Evolutionary conservation across 2,329 filamentous ascomycete genomes (phyloP).

Genomic region (Dactylellina cionopaga): DNA sequence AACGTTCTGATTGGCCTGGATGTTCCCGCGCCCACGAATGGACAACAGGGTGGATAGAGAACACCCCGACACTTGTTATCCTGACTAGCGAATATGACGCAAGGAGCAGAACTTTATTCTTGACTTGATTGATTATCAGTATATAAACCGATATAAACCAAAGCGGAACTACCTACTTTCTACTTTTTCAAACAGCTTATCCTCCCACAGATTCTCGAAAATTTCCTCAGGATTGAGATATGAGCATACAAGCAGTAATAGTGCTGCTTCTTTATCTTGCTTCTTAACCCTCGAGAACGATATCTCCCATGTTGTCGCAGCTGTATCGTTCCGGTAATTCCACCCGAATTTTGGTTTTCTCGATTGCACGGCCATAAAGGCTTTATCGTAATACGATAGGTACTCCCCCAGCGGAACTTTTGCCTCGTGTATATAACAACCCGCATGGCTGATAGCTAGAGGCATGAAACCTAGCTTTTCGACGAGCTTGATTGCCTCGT

Average conservation of each 20-base stretch:
- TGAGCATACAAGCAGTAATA: no score
- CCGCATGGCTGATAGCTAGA: no score
- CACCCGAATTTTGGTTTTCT: no score
- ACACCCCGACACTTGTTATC: not conserved
- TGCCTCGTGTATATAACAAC: constrained; percentile 8
- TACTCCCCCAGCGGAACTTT: not conserved
- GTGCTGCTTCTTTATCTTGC: no score
- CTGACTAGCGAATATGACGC: no score
- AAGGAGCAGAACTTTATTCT: not conserved
- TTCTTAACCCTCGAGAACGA: no score
- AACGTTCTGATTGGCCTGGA: not conserved
- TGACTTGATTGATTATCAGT: constrained; percentile 4
- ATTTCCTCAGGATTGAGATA: not conserved
- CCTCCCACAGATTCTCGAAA: constrained; percentile 26
- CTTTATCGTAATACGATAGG: not conserved
- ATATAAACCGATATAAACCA: not conserved
- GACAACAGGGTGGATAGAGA: constrained; percentile 1
- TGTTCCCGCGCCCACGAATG: not conserved
- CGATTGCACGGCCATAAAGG: not conserved
- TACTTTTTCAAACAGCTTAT: not conserved
- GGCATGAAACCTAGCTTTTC: no score
- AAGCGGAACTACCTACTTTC: not conserved
- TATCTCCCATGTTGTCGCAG: no score
- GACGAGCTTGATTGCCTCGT: no score
- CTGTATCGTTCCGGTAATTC: no score